Evolutionary conservation across 805 yeast genomes (phyloP).

Genomic region (Saturnispora sekii): DNA sequence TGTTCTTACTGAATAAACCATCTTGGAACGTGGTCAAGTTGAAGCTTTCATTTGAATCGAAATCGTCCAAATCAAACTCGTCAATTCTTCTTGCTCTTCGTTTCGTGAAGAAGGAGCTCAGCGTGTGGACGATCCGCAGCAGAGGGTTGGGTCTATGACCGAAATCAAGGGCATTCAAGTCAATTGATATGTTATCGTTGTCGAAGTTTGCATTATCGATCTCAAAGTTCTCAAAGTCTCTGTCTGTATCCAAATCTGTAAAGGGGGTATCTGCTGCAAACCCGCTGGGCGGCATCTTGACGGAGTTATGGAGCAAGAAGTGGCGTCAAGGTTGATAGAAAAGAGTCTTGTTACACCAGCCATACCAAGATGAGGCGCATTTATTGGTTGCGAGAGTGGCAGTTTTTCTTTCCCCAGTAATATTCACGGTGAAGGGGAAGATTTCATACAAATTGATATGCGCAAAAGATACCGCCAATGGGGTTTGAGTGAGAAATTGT

Average conservation of each 20-base stretch:
- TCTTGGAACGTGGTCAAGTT: neutral
- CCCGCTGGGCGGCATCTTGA: conserved; percentile 6
- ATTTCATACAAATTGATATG: too few species aligned
- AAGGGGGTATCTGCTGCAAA: conserved; percentile 43
- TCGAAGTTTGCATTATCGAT: conserved; percentile 15
- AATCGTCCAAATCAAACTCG: conserved; percentile 3
- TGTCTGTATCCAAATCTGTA: conserved; percentile 41
- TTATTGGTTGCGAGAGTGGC: too few species aligned
- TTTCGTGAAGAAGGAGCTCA: conserved; percentile 7
- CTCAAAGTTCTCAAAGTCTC: conserved; percentile 23
- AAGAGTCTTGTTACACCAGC: too few species aligned
- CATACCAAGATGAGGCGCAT: too few species aligned
- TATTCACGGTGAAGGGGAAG: too few species aligned
- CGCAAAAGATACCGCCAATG: too few species aligned
- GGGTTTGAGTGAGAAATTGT: too few species aligned
- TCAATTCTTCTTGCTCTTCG: conserved; percentile 3
- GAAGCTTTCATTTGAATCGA: conserved; percentile 6
- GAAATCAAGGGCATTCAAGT: conserved; percentile 10
- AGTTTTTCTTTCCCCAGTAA: too few species aligned
- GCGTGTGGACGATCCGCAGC: neutral
- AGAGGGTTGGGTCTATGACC: neutral
- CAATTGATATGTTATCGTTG: conserved; percentile 12
- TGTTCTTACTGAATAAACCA: neutral
- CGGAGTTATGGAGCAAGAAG: too few species aligned
- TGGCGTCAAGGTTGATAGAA: too few species aligned